Conservation (phyloP, 2,329 filamentous ascomycete species). For the Graphilbum sp. region DNA sequence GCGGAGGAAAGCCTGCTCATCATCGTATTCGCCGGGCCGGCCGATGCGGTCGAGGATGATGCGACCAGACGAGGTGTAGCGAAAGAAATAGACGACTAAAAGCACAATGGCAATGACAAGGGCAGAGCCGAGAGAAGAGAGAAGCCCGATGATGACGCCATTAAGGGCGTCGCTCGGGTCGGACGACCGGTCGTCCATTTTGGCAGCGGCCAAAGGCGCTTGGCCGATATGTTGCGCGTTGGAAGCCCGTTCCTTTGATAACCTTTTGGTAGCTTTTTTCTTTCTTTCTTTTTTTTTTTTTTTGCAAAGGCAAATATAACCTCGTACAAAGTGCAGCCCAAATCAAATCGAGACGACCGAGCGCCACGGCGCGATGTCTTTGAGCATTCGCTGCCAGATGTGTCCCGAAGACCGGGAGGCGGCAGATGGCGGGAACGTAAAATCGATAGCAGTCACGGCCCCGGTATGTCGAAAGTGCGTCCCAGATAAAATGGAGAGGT, state of each 20-base stretch:
- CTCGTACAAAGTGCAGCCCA: not conserved
- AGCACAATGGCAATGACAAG: constrained; percentile 67
- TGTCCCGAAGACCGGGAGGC: not conserved
- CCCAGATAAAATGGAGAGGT: too few species aligned
- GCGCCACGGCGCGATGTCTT: constrained; percentile 1
- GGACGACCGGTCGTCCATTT: not conserved
- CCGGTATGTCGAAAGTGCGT: too few species aligned
- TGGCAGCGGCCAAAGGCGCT: not conserved
- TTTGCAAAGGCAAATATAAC: too few species aligned
- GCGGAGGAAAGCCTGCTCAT: constrained; percentile 84
- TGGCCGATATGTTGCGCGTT: too few species aligned
- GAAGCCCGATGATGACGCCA: constrained; percentile 84
- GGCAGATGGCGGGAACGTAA: not conserved
- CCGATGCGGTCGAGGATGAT: constrained; percentile 90
- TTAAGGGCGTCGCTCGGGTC: constrained; percentile 23
- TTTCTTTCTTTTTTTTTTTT: too few species aligned
- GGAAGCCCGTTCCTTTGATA: too few species aligned
- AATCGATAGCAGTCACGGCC: not conserved
- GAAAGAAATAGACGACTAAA: constrained; percentile 79
- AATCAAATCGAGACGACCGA: not conserved
- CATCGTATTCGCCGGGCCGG: constrained; percentile 88
- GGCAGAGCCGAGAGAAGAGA: constrained; percentile 87
- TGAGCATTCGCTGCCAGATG: not conserved
- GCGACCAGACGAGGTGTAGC: constrained; percentile 72
- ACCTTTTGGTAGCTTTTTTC: too few species aligned